phyloP scores from a whole-genome alignment of 805 yeast species.

The Brettanomyces sp. region DNA sequence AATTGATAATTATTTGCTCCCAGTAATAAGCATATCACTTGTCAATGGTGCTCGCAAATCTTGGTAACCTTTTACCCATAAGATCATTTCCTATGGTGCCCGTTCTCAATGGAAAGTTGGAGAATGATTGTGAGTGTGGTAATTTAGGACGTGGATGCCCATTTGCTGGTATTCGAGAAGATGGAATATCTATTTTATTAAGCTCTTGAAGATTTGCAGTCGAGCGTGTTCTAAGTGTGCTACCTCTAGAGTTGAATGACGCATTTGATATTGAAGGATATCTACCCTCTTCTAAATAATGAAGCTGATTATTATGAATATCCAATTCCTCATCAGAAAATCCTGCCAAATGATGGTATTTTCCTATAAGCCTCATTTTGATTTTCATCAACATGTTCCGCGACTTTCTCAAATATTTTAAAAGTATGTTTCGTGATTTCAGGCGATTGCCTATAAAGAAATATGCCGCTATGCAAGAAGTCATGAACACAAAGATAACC shows the following conservation, averaged over 20 bases:
- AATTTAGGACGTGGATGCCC: background rate
- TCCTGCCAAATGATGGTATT: slow-evolving; percentile 2
- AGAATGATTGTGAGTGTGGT: slow-evolving; percentile 2
- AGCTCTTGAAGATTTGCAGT: slow-evolving; percentile 19
- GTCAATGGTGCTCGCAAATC: background rate
- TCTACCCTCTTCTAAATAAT: slow-evolving; percentile 13
- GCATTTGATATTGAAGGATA: slow-evolving; percentile 3
- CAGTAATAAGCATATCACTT: background rate
- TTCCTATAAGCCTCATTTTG: slow-evolving; percentile 4
- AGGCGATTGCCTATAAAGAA: background rate
- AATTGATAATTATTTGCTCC: background rate
- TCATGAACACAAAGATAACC: slow-evolving; percentile 1
- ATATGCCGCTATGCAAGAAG: background rate
- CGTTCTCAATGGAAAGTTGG: background rate
- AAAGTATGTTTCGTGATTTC: background rate
- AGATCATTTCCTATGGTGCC: background rate
- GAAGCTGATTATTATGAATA: slow-evolving; percentile 5
- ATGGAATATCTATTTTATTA: background rate
- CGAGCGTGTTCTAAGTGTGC: slow-evolving; percentile 22
- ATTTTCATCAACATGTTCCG: slow-evolving; percentile 8
- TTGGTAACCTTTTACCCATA: slow-evolving; percentile 1
- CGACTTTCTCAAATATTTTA: slow-evolving; percentile 3
- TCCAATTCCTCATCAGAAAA: slow-evolving; percentile 9
- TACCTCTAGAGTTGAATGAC: background rate
- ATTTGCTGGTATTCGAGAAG: too few species aligned